Evolutionary conservation across 2,329 filamentous ascomycete genomes (phyloP).

Genomic region (Peltaster fructicola): DNA sequence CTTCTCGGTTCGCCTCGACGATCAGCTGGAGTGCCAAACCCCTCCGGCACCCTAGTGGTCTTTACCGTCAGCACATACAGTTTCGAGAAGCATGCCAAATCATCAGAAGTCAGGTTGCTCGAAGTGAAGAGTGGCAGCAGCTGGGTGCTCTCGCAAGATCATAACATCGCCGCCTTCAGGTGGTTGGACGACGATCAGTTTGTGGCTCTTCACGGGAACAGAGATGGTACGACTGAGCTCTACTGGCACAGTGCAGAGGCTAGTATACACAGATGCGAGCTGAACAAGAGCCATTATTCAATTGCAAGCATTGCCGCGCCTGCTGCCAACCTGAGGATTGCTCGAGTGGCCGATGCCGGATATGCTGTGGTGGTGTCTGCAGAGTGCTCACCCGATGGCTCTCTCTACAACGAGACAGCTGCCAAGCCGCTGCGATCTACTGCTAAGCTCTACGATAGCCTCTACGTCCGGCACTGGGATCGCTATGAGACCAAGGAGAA

Average conservation of each 20-base stretch:
- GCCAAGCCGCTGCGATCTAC: conserved; percentile 26
- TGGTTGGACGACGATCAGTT: conserved; percentile 57
- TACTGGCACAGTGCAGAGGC: conserved; percentile 1
- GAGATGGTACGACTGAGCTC: background rate
- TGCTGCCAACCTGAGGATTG: conserved; percentile 31
- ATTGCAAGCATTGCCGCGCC: conserved; percentile 29
- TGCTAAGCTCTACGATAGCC: conserved; percentile 31
- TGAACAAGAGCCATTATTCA: conserved; percentile 22
- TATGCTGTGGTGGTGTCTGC: conserved; percentile 35
- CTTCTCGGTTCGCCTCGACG: conserved; percentile 60
- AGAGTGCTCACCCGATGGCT: conserved; percentile 48
- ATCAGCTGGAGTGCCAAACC: conserved; percentile 52
- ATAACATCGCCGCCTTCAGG: conserved; percentile 54
- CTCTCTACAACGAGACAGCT: conserved; percentile 37
- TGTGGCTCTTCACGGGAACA: conserved; percentile 29
- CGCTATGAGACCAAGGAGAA: conserved; percentile 45
- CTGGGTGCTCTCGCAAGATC: conserved; percentile 43
- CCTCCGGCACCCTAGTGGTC: conserved; percentile 43
- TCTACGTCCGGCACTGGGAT: conserved; percentile 39
- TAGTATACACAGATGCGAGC: too few species aligned
- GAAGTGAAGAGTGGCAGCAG: conserved; percentile 51
- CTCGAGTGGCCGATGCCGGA: conserved; percentile 18
- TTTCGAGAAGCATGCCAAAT: conserved; percentile 56
- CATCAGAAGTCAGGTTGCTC: conserved; percentile 50
- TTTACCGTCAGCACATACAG: conserved; percentile 62